Conservation (phyloP, 2,329 filamentous ascomycete genomes). For the Colletotrichum sojae region DNA sequence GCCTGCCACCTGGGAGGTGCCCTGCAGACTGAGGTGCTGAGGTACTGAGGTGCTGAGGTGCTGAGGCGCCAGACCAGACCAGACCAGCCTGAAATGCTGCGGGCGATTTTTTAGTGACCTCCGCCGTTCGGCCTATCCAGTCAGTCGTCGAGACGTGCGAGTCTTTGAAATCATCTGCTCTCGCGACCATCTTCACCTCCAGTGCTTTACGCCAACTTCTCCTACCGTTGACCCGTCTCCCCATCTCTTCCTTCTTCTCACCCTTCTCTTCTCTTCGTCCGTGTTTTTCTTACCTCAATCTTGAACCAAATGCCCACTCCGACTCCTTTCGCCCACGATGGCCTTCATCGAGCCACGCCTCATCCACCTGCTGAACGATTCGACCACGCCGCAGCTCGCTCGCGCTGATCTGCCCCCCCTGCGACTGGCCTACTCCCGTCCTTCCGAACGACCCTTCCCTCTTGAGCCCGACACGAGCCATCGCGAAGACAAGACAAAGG, state of each 20-base stretch:
- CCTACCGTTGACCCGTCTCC: not conserved
- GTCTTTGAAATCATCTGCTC: slow-evolving; percentile 14
- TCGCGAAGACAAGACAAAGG: slow-evolving; percentile 53
- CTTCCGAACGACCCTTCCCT: slow-evolving; percentile 62
- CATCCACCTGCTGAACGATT: slow-evolving; percentile 75
- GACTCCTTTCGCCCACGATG: slow-evolving; percentile 60
- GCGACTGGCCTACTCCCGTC: slow-evolving; percentile 57
- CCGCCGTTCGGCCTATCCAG: slow-evolving; percentile 16
- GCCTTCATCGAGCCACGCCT: slow-evolving; percentile 77
- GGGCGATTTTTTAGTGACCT: slow-evolving; percentile 17
- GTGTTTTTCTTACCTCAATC: slow-evolving; percentile 33
- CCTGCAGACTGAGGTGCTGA: slow-evolving; percentile 15
- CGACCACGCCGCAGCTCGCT: slow-evolving; percentile 62
- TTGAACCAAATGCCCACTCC: slow-evolving; percentile 55
- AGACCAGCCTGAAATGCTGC: slow-evolving; percentile 20
- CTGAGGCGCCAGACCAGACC: slow-evolving; percentile 7
- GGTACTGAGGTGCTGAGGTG: not conserved
- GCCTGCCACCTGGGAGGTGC: slow-evolving; percentile 17
- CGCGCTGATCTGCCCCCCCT: slow-evolving; percentile 69
- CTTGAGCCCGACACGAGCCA: slow-evolving; percentile 66
- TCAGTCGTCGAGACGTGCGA: not conserved
- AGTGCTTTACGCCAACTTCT: slow-evolving; percentile 6
- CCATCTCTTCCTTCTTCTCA: slow-evolving; percentile 12
- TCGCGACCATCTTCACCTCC: slow-evolving; percentile 16
- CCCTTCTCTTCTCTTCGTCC: slow-evolving; percentile 35